Conservation (phyloP, 148 eudicot species). For the Suaeda aralocaspica region DNA sequence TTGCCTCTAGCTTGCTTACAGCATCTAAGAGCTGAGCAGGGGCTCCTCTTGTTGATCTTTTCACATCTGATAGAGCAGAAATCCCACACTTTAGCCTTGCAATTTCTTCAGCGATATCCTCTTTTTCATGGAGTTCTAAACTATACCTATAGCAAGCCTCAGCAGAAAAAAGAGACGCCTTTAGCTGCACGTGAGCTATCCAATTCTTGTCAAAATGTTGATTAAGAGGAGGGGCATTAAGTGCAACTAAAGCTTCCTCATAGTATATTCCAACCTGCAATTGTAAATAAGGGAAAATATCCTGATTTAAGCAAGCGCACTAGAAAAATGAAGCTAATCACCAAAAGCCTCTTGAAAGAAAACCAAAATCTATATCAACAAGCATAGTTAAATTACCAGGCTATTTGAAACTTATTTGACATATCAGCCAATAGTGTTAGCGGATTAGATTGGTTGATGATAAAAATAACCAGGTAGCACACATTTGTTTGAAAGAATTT, state of each 20-base stretch:
- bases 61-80: conserved; percentile 62
- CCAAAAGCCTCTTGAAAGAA: background rate
- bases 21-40: conserved; percentile 88
- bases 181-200: conserved; percentile 88
- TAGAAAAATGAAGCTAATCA: background rate
- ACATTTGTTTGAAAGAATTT: too few relatives aligned
- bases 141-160: conserved; percentile 95
- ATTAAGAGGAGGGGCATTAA: conserved; percentile 71
- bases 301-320: background rate
- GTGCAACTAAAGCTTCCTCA: conserved; percentile 87
- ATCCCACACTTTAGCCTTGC: conserved; percentile 78
- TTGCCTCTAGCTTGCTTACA: conserved; percentile 67
- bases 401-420: background rate
- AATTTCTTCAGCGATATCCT: conserved; percentile 95
- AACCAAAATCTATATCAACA: background rate
- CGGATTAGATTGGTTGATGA: too few relatives aligned
- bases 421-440: too few relatives aligned
- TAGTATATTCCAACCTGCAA: conserved; percentile 80
- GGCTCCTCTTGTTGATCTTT: conserved; percentile 69
- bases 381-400: background rate
- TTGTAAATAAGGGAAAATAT: conserved; percentile 8
- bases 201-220: conserved; percentile 87
- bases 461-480: too few relatives aligned
- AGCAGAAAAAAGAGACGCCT: conserved; percentile 83
- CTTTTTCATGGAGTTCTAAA: conserved; percentile 93